Evolutionary conservation across 176 grass and related monocot genomes (phyloP).

Genomic region (Eleusine indica): DNA sequence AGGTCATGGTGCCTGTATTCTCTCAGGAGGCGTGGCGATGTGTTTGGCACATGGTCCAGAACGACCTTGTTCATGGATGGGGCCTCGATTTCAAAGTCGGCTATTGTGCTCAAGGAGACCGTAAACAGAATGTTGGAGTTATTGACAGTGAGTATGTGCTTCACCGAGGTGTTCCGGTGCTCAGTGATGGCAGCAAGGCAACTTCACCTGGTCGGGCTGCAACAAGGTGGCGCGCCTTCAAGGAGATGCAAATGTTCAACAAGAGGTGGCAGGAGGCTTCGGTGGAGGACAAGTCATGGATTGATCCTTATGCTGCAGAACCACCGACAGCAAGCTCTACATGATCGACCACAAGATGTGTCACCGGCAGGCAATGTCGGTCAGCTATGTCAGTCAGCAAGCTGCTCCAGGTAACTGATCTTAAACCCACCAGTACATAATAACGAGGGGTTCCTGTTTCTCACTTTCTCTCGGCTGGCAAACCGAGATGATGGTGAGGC

Average conservation of each 20-base stretch:
- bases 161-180: constrained; percentile 73
- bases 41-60: constrained; percentile 89
- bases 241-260: constrained; percentile 65
- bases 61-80: constrained; percentile 90
- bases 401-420: too few species aligned
- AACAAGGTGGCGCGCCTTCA: constrained; percentile 64
- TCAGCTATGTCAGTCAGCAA: too few species aligned
- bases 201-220: background rate
- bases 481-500: too few species aligned
- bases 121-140: constrained; percentile 59
- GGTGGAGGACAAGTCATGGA: constrained; percentile 67
- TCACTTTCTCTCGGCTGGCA: too few species aligned
- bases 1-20: constrained; percentile 95
- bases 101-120: constrained; percentile 84
- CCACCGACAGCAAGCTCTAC: too few species aligned
- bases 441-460: too few species aligned
- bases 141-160: constrained; percentile 82
- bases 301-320: constrained; percentile 51
- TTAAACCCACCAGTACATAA: too few species aligned
- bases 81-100: constrained; percentile 89
- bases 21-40: constrained; percentile 76
- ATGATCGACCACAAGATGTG: too few species aligned
- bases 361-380: too few species aligned
- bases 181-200: constrained; percentile 58
- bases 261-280: constrained; percentile 72